phyloP scores from a whole-genome alignment of 495 filamentous ascomycete genomes.

The Halenospora varia region DNA sequence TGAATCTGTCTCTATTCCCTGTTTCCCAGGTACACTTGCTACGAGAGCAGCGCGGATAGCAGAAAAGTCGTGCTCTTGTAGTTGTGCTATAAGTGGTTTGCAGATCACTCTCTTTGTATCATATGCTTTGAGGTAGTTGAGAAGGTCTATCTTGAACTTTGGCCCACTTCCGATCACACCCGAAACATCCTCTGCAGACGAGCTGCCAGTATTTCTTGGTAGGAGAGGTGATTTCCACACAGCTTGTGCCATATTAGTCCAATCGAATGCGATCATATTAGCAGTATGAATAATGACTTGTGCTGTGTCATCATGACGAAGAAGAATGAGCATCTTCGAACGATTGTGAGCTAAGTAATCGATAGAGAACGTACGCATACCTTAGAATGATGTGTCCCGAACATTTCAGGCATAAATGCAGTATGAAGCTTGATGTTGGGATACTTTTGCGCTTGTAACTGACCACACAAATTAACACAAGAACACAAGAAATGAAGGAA shows the following conservation, averaged over 20 bases:
- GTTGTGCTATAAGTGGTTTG: constrained; percentile 45
- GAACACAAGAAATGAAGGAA: background rate
- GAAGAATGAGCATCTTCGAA: constrained; percentile 65
- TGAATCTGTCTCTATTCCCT: constrained; percentile 41
- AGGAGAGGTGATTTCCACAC: constrained; percentile 78
- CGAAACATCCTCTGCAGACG: background rate
- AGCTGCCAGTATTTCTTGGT: constrained; percentile 31
- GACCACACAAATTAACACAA: background rate
- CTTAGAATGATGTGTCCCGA: constrained; percentile 76
- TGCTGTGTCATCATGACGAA: constrained; percentile 71
- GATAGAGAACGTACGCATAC: background rate
- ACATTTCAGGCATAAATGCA: constrained; percentile 80
- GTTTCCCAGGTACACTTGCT: constrained; percentile 69
- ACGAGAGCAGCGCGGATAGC: constrained; percentile 68
- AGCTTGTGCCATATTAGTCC: constrained; percentile 83
- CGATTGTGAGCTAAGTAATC: background rate
- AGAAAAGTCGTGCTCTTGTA: constrained; percentile 66
- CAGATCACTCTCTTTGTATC: constrained; percentile 49
- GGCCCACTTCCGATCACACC: constrained; percentile 53
- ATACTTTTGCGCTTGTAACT: constrained; percentile 48
- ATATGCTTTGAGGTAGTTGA: constrained; percentile 71
- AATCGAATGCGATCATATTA: constrained; percentile 83
- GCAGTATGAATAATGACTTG: constrained; percentile 86
- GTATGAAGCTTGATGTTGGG: constrained; percentile 65
- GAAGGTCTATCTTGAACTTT: constrained; percentile 71